Conservation (phyloP, 257 asterid species). For the Solanum infundibuliforme region DNA sequence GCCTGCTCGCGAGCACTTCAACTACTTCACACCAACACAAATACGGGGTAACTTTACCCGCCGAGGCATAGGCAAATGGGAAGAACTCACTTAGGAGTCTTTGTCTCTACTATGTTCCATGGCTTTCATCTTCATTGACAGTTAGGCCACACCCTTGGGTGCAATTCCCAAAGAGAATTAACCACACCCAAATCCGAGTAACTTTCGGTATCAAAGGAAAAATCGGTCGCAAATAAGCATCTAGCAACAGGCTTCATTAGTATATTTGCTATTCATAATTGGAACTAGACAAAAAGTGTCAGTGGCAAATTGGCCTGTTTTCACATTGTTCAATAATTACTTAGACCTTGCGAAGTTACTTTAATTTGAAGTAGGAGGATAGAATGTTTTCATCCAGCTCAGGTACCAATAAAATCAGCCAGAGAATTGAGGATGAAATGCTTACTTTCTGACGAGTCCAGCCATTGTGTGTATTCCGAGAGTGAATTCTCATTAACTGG, state of each 20-base stretch:
- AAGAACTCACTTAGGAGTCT: not conserved
- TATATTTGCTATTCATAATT: not conserved
- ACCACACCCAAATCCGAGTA: not conserved
- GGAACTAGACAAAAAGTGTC: not conserved
- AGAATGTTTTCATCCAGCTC: not conserved
- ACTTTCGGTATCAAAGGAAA: not conserved
- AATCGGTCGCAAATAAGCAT: not conserved
- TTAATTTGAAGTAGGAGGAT: not conserved
- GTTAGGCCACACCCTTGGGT: not conserved
- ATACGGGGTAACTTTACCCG: not conserved
- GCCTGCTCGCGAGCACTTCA: not conserved
- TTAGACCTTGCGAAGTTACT: not conserved
- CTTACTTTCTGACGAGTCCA: slow-evolving; percentile 98
- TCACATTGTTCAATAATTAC: not conserved
- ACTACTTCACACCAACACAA: not conserved
- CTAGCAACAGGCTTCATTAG: not conserved
- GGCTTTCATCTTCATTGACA: not conserved
- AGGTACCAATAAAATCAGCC: not conserved
- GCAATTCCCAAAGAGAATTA: not conserved
- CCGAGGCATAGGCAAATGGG: not conserved
- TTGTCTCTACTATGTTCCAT: not conserved
- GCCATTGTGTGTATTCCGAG: slow-evolving; percentile 54
- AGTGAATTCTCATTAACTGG: slow-evolving; percentile 70
- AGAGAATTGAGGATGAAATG: not conserved
- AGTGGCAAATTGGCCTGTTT: not conserved